Conservation (phyloP, 768 basidiomycete genomes). For the Tylopilus rubrobrunneus region DNA sequence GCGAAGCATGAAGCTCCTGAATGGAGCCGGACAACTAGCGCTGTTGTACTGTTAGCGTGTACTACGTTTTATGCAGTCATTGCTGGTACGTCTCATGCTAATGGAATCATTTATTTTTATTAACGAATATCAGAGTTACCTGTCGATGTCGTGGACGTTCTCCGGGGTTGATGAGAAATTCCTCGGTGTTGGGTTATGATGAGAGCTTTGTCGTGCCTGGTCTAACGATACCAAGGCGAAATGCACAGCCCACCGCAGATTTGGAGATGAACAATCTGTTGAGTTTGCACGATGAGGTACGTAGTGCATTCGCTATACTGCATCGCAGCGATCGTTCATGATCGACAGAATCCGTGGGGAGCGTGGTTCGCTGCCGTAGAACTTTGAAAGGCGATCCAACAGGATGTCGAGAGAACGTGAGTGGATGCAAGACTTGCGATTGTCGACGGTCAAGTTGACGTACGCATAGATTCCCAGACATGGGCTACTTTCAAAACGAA, state of each 20-base stretch:
- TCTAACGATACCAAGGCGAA: slow-evolving; percentile 33
- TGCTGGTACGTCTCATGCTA: slow-evolving; percentile 61
- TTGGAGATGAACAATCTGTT: slow-evolving; percentile 77
- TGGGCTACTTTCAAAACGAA: slow-evolving; percentile 78
- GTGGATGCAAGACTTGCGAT: slow-evolving; percentile 28
- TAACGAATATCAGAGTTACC: slow-evolving; percentile 64
- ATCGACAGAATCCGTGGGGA: slow-evolving; percentile 84
- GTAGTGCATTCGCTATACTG: slow-evolving; percentile 1
- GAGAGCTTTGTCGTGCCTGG: slow-evolving; percentile 61
- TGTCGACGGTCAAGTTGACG: slow-evolving; percentile 1
- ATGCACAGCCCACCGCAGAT: slow-evolving; percentile 35
- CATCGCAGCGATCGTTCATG: not conserved
- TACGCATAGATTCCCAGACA: slow-evolving; percentile 84
- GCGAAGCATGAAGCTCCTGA: slow-evolving; percentile 93
- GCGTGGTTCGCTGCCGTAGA: slow-evolving; percentile 91
- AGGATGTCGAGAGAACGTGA: slow-evolving; percentile 95
- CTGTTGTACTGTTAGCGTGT: slow-evolving; percentile 84
- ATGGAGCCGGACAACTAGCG: slow-evolving; percentile 89
- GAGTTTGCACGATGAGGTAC: slow-evolving; percentile 72
- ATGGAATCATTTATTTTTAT: not conserved
- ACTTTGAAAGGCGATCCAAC: slow-evolving; percentile 80
- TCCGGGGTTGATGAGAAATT: slow-evolving; percentile 98
- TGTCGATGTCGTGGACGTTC: slow-evolving; percentile 92
- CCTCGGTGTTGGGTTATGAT: slow-evolving; percentile 81
- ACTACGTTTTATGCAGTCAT: slow-evolving; percentile 93